A percentile compares a stretch with the other conserved stretches of the same genome.
phyloP scores from a whole-genome alignment of 495 filamentous ascomycete species.

The Viridothelium virens region DNA sequence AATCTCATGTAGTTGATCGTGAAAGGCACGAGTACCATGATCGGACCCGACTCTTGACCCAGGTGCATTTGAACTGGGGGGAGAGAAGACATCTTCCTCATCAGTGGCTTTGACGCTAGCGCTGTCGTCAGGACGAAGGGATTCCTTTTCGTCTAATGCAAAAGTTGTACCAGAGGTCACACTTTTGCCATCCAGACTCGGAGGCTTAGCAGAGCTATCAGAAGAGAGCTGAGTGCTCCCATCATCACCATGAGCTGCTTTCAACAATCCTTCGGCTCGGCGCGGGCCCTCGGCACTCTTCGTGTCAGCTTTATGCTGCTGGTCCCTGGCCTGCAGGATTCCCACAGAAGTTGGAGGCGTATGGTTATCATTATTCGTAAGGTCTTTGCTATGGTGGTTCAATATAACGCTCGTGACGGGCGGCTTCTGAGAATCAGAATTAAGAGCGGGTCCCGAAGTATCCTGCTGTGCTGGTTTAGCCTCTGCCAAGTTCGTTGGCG shows the following conservation, averaged over 20 bases:
- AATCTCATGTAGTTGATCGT: slow-evolving; percentile 70
- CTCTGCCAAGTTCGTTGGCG: neutral
- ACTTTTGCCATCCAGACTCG: slow-evolving; percentile 85
- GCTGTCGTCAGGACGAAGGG: slow-evolving; percentile 85
- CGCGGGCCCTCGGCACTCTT: neutral
- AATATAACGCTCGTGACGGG: slow-evolving; percentile 1
- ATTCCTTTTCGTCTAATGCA: slow-evolving; percentile 90
- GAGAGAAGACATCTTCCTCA: slow-evolving; percentile 77
- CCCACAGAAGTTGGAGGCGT: slow-evolving; percentile 7
- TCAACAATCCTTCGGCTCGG: slow-evolving; percentile 17
- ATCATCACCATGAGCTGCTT: slow-evolving; percentile 29
- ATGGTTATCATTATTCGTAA: slow-evolving; percentile 8
- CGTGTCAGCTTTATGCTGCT: slow-evolving; percentile 2
- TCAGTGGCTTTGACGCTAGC: slow-evolving; percentile 84
- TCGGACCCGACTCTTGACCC: slow-evolving; percentile 75
- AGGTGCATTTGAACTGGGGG: slow-evolving; percentile 59
- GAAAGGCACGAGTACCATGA: slow-evolving; percentile 62
- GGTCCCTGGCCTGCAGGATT: slow-evolving; percentile 9
- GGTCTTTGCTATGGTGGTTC: neutral
- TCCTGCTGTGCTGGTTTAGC: neutral
- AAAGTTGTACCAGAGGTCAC: slow-evolving; percentile 86
- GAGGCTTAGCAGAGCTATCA: slow-evolving; percentile 68
- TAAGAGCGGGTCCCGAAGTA: neutral
- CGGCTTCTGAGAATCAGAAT: slow-evolving; percentile 12
- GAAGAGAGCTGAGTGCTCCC: slow-evolving; percentile 56